Base-by-base conservation (phyloP, 164 flowering plant genomes). In the Vitis amurensis region DNA sequence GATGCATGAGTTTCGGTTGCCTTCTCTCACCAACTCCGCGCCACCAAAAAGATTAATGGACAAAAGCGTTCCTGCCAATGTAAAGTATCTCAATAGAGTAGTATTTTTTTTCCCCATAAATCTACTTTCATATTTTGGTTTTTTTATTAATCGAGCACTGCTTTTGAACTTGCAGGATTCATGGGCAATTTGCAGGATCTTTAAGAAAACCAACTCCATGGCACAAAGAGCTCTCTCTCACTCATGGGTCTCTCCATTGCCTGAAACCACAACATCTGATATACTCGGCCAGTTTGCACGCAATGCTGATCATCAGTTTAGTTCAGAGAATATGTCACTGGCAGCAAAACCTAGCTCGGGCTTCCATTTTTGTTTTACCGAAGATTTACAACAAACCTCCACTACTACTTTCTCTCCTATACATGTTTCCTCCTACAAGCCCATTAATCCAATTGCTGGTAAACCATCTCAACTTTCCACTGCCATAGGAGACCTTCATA, bases 1-100 rank as follows among this genome's bases (percentile, higher is more conserved):
- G 99, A 95, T 93, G 99, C 99, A 95, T 68, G 99, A 95, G 79
- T 95, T 95, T 67, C 80, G 99, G 50, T 82, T 95, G 12, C 98
- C 96, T 58, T 84, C 98, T 61, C 81, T 83, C 55, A 59, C 77
- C 0, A 85, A 93, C 70, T 66, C 88, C 1, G 47, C 65, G 1
- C 71, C 80, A 2, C 65, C 83, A 7, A 91, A 88, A 79, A 78
- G 83, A 65, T 78, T 79, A 69, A 11, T 82, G 11, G 92, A 88
- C 74, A 87, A 79, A 73, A 80, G 51, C 73, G 44, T 87, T 73
- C 91, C 95, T 16, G 78, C 91, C 27, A 85, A 78, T 85, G 97
- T 93, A 85, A 79, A 73, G 60, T 44, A 17, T 51, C 59, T 57
- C 8, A 48, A 13, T 8, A 9, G 44, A 37, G 44, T 37, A 37